phyloP scores from a whole-genome alignment of 2,329 filamentous ascomycete genomes.

The Aspergillus udagawae region DNA sequence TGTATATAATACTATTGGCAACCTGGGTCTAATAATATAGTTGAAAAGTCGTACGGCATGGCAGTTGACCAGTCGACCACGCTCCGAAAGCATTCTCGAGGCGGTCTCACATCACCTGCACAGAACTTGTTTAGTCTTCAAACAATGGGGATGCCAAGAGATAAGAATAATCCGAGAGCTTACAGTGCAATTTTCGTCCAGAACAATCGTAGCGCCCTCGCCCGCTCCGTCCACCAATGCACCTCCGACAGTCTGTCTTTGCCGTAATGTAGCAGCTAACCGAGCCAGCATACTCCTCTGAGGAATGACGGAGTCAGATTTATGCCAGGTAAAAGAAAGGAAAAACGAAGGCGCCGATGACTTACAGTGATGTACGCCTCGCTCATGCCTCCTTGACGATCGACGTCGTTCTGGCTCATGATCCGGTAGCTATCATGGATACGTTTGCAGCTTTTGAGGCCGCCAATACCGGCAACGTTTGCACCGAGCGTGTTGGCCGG shows the following conservation, averaged over 20 bases:
- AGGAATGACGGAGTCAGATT: constrained; percentile 12
- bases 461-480: constrained; percentile 30
- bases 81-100: not conserved
- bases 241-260: constrained; percentile 30
- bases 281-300: constrained; percentile 47
- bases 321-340: not conserved
- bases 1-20: not conserved
- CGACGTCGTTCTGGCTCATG: constrained; percentile 58
- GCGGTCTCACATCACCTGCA: constrained; percentile 30
- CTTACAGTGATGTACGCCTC: constrained; percentile 56
- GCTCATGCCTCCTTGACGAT: constrained; percentile 54
- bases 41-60: not conserved
- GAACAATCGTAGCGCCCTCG: constrained; percentile 31
- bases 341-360: constrained; percentile 6
- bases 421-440: constrained; percentile 61
- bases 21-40: not conserved
- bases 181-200: constrained; percentile 46
- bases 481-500: constrained; percentile 32
- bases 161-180: constrained; percentile 11
- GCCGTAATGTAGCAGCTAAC: constrained; percentile 40
- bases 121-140: not conserved
- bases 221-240: constrained; percentile 24
- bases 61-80: not conserved
- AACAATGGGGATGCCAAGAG: not conserved
- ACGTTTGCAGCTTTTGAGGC: constrained; percentile 54